Conservation (phyloP, 768 basidiomycete species). For the Macrolepiota dolichaula region DNA sequence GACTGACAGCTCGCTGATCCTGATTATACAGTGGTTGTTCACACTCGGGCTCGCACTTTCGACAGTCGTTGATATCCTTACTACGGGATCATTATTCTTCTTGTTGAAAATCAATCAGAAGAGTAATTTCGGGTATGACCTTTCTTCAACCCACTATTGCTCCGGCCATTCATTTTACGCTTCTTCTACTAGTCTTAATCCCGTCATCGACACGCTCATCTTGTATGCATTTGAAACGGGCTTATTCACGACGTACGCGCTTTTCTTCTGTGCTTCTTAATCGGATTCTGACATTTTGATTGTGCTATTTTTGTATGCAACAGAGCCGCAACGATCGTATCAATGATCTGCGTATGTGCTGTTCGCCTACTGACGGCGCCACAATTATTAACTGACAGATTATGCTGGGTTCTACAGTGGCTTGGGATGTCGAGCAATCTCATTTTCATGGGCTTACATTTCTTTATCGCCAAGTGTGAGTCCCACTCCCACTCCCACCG, state of each 20-base stretch:
- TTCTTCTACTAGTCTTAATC: constrained; percentile 33
- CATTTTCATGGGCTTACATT: constrained; percentile 47
- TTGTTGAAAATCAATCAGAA: constrained; percentile 37
- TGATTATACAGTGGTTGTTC: constrained; percentile 43
- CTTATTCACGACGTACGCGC: constrained; percentile 39
- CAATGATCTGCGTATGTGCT: constrained; percentile 45
- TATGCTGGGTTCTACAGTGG: constrained; percentile 30
- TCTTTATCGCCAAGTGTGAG: constrained; percentile 45
- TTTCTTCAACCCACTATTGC: no score
- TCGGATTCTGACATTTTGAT: background rate
- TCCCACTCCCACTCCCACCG: background rate
- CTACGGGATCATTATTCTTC: constrained; percentile 41
- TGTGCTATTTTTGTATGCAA: background rate
- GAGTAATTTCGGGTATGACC: constrained; percentile 32
- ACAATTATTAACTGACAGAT: no score
- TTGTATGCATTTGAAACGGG: constrained; percentile 53
- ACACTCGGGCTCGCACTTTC: constrained; percentile 51
- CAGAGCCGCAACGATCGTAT: constrained; percentile 41
- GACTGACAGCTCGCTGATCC: background rate
- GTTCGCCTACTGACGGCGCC: no score
- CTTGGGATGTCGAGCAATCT: constrained; percentile 40
- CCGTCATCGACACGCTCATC: constrained; percentile 42
- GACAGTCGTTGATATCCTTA: constrained; percentile 42
- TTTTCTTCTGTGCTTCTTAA: background rate
- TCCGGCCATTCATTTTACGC: background rate